Conservation (phyloP, 345 rosid species). For the Conringia planisiliqua region DNA sequence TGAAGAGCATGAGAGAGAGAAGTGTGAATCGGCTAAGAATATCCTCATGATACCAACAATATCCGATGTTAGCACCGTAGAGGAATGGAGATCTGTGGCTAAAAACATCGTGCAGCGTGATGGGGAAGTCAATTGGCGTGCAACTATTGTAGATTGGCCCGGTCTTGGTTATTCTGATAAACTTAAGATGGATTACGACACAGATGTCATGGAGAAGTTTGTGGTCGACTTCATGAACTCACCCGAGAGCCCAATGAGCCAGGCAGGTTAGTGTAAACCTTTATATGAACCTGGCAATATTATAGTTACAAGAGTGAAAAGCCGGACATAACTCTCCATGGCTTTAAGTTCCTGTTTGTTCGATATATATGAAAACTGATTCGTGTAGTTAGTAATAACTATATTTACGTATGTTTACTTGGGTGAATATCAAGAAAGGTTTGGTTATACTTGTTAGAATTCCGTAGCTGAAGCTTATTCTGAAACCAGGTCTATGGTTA, state of each 20-base stretch:
- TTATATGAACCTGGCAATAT: not conserved
- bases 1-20: constrained; percentile 62
- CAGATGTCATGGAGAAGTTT: constrained; percentile 85
- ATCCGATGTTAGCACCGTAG: constrained; percentile 94
- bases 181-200: constrained; percentile 77
- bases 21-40: constrained; percentile 49
- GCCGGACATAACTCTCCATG: not conserved
- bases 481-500: not conserved
- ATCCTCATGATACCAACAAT: constrained; percentile 85
- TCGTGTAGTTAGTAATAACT: not conserved
- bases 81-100: constrained; percentile 94
- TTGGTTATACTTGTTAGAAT: not conserved
- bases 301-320: not conserved
- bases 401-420: not conserved
- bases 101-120: constrained; percentile 53
- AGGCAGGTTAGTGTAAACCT: constrained; percentile 42
- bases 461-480: not conserved
- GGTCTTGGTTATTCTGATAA: constrained; percentile 85
- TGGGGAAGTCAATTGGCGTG: constrained; percentile 55
- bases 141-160: constrained; percentile 90
- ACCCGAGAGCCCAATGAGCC: constrained; percentile 60
- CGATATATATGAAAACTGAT: not conserved
- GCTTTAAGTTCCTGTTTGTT: not conserved
- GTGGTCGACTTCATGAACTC: constrained; percentile 73
- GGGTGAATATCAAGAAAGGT: not conserved